Base-by-base conservation (phyloP, 2,329 filamentous ascomycete species). In the Chrysoporthe deuterocubensis region DNA sequence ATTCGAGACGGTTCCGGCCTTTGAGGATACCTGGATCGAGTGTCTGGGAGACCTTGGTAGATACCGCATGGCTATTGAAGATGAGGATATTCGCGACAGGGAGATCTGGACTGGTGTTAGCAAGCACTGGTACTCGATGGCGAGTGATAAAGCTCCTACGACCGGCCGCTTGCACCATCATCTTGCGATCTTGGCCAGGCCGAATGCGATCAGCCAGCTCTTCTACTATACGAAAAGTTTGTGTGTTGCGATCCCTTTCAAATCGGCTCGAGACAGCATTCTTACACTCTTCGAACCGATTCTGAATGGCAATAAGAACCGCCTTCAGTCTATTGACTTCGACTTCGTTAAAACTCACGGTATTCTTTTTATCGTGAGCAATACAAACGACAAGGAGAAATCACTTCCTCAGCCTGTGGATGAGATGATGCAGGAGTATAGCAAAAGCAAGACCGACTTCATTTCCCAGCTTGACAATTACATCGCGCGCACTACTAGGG, bases 11-110 rank as follows among this genome's bases (percentile, higher is more conserved):
- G 92, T 97, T 0, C 89, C 92, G 0, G 84, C 87, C 0, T 97
- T 97, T 71, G 87, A 92, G 64, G 92, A 96, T 67, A 97, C 92
- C 0, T 98, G 95, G 95, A 92, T 97, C 9, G 95, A 97, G 72
- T 97, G 94, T 64, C 81, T 98, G 0, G 95, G 95, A 0, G 94
- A 98, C n/a, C 46, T 98, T 0, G 91, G 90, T 0, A 84, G 94
- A 26, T 97, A 74, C 73, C 84, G 90, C 0, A 97, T 97, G 94
- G 93, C 94, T 0, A 94, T 97, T 57, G 94, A 97, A 76, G 92
- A 97, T 52, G 88, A 91, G 37, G 90, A 96, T 70, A 84, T 92
- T 26, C 80, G 86, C 2, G 91, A 95, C 66, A 83, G 92, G 0
- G 92, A 97, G 61, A 87, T 89, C 0, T 98, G 95, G 95, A 92